A percentile compares a stretch with the other conserved stretches of the same genome.
Evolutionary conservation across 1,284 basidiomycete genomes (phyloP).

Genomic region (Malassezia sympodialis): DNA sequence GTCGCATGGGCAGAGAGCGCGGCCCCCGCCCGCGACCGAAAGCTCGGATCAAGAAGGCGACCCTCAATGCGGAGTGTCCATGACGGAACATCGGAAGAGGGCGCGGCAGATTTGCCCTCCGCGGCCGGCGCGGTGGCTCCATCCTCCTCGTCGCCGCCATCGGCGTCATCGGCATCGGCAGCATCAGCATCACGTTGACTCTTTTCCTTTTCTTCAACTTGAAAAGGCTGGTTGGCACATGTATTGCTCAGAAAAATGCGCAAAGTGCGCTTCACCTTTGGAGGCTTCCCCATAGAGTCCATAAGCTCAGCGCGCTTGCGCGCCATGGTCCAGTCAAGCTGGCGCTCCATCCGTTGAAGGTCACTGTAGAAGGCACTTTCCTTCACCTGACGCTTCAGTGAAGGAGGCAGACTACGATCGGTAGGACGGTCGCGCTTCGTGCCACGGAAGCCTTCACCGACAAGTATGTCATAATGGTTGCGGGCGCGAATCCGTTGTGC

Average conservation of each 20-base stretch:
- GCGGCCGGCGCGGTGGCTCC: constrained; percentile 20
- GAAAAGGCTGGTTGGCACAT: constrained; percentile 62
- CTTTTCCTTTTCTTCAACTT: constrained; percentile 28
- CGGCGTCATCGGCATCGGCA: constrained; percentile 21
- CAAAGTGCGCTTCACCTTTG: constrained; percentile 63
- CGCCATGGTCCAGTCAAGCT: constrained; percentile 87
- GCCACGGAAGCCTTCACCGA: constrained; percentile 37
- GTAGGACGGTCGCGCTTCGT: constrained; percentile 66
- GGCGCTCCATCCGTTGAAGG: constrained; percentile 75
- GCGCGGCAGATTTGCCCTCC: constrained; percentile 45
- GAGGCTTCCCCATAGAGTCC: constrained; percentile 45
- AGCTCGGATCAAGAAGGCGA: constrained; percentile 57
- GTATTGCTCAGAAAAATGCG: constrained; percentile 82
- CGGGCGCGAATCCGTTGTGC: constrained; percentile 30
- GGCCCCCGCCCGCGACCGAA: constrained; percentile 34
- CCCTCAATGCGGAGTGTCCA: constrained; percentile 86
- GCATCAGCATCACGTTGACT: constrained; percentile 14
- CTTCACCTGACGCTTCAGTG: constrained; percentile 54
- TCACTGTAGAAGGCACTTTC: constrained; percentile 68
- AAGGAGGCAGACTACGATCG: constrained; percentile 67
- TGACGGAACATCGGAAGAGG: constrained; percentile 59
- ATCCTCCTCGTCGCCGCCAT: constrained; percentile 16
- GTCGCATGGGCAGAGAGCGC: constrained; percentile 39
- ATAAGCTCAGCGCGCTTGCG: constrained; percentile 70
- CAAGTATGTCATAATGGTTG: constrained; percentile 26